Base-by-base conservation (phyloP, 1,139 yeast species). In the Saccharomyces hybrid region DNA sequence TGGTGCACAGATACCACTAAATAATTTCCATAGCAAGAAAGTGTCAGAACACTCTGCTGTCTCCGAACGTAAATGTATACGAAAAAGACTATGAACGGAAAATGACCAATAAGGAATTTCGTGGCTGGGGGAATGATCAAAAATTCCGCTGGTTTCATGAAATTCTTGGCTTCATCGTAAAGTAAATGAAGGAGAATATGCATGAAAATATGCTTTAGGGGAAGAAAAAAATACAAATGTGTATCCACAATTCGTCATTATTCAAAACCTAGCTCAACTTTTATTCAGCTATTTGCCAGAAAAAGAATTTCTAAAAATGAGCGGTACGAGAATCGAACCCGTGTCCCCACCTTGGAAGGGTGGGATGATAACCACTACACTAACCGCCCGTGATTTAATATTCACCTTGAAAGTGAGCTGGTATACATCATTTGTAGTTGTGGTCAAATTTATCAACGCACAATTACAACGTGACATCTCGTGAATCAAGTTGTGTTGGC, bases 331-430 rank as follows among this genome's bases (percentile, higher is more conserved):
- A 20, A 20, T 20, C 23, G 23, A 20, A 20, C 23, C 23, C 23
- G 23, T 20, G 23, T 20, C 23, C 23, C 66, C 61, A 63, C 67
- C 67, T 63, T 63, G 67, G 67, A 63, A 63, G 67, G 67, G 67
- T 63, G 61, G 66, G 59, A 63, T 63, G 67, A 63, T 63, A 63
- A 63, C 67, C 67, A 63, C 67, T 63, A 63, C 67, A 63, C 67
- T 62, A 63, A 63, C 67, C 67, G 66, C 65, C 67, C 66, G 48
- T 32, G 8, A 28, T 28, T 28, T 28, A 28, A 28, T 27, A 27
- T 27, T 27, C 29, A 27, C 29, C 9, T 27, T 27, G 29, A 27
- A 27, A 27, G 29, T 7, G 29, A 27, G 29, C 29, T 27, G 29
- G 29, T 27, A 27, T 27, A 27, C 29, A 27, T 9, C 29, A 27